phyloP scores from a whole-genome alignment of 2,329 filamentous ascomycete species.

The Endoconidiophora polonica region DNA sequence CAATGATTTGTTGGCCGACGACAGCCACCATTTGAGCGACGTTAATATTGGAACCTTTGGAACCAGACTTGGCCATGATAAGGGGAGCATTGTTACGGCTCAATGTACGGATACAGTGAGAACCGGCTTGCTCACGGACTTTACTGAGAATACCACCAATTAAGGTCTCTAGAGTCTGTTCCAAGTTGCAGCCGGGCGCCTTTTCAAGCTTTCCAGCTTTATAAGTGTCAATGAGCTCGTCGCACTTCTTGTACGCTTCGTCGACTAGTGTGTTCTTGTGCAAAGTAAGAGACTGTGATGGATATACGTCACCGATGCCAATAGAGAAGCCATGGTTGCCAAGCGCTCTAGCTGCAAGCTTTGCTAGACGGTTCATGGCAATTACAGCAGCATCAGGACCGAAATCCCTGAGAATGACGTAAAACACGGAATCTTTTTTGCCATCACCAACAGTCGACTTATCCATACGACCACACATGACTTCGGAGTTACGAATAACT shows the following conservation, averaged over 20 bases:
- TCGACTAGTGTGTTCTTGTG: conserved; percentile 64
- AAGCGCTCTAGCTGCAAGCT: conserved; percentile 73
- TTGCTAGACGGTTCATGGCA: conserved; percentile 87
- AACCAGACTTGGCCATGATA: conserved; percentile 94
- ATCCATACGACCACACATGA: conserved; percentile 97
- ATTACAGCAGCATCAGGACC: conserved; percentile 75
- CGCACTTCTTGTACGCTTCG: conserved; percentile 63
- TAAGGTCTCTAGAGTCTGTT: conserved; percentile 77
- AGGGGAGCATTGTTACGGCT: conserved; percentile 85
- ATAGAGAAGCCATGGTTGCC: conserved; percentile 92
- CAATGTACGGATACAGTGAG: conserved; percentile 75
- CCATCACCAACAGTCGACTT: conserved; percentile 93
- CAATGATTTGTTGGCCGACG: conserved; percentile 96
- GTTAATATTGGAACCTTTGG: conserved; percentile 94
- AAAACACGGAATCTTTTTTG: conserved; percentile 96
- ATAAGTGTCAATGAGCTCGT: conserved; percentile 67
- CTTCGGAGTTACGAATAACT: conserved; percentile 85
- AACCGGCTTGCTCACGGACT: conserved; percentile 80
- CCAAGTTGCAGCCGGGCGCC: conserved; percentile 75
- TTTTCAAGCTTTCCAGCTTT: conserved; percentile 70
- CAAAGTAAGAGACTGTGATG: conserved; percentile 50
- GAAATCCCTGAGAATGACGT: conserved; percentile 88
- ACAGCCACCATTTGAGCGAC: conserved; percentile 97
- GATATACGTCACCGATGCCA: conserved; percentile 86
- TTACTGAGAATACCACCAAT: conserved; percentile 85